phyloP scores from a whole-genome alignment of 1,284 basidiomycete species.

The Naganishia cerealis region DNA sequence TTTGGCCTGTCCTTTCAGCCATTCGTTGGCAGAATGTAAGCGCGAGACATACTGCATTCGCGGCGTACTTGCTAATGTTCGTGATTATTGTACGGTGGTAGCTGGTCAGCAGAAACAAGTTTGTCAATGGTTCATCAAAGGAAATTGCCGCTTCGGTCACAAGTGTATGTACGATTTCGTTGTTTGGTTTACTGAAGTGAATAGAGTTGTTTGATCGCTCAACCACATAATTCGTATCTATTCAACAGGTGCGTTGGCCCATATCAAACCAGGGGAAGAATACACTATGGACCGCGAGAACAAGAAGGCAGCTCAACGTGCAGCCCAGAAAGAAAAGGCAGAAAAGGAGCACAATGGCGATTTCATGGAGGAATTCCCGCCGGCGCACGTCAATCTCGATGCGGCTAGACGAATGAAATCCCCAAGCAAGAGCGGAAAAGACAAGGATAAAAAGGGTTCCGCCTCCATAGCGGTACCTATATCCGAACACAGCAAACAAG shows the following conservation, averaged over 20 bases:
- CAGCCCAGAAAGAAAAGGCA: constrained; percentile 46
- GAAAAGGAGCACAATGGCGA: constrained; percentile 28
- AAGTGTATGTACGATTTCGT: constrained; percentile 63
- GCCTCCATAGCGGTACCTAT: constrained; percentile 21
- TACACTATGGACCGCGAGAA: constrained; percentile 96
- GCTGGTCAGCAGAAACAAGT: constrained; percentile 81
- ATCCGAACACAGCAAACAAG: constrained; percentile 22
- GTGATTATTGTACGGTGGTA: constrained; percentile 51
- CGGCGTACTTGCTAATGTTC: constrained; percentile 19
- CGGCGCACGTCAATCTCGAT: constrained; percentile 21
- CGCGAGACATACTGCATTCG: constrained; percentile 1
- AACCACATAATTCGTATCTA: not conserved
- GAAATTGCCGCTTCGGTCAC: constrained; percentile 97
- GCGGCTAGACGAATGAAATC: constrained; percentile 16
- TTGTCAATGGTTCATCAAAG: constrained; percentile 81
- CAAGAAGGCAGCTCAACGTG: constrained; percentile 88
- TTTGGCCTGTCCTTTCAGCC: constrained; percentile 92
- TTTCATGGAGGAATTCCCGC: constrained; percentile 26
- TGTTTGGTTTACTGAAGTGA: not conserved
- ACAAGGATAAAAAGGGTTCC: constrained; percentile 10
- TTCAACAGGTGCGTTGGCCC: constrained; percentile 68
- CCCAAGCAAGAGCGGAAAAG: constrained; percentile 16
- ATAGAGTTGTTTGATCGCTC: constrained; percentile 25
- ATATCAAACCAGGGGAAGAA: constrained; percentile 88
- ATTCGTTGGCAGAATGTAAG: constrained; percentile 54